A percentile compares a stretch with the other conserved stretches of the same genome.
phyloP scores from a whole-genome alignment of 495 filamentous ascomycete genomes.

The Penicillium waksmanii region DNA sequence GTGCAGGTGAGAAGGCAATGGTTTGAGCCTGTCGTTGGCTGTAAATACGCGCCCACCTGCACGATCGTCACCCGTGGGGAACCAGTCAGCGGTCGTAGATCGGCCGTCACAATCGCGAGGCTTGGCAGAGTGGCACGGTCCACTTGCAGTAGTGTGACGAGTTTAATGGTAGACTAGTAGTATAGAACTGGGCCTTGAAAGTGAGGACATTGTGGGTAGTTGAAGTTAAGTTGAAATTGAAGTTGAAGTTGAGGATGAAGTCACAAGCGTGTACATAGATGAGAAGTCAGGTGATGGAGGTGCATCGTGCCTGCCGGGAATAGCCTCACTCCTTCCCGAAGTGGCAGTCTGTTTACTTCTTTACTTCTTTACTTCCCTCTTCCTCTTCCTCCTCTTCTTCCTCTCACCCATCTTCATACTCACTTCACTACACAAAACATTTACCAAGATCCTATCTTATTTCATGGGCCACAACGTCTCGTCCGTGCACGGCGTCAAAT shows the following conservation, averaged over 20 bases:
- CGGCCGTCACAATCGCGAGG: not conserved
- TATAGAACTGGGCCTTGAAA: not conserved
- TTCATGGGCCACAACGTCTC: slow-evolving; percentile 42
- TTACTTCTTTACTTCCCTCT: not conserved
- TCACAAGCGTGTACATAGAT: too few relatives aligned
- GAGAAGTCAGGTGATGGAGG: too few relatives aligned
- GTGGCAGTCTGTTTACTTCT: not conserved
- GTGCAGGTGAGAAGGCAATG: slow-evolving; percentile 18
- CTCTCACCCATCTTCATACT: not conserved
- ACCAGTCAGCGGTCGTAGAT: slow-evolving; percentile 25
- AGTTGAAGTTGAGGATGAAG: not conserved
- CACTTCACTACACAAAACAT: not conserved
- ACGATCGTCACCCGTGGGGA: slow-evolving; percentile 28
- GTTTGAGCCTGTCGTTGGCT: slow-evolving; percentile 35
- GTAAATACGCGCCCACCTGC: slow-evolving; percentile 40
- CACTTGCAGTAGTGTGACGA: slow-evolving; percentile 3
- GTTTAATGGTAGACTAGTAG: not conserved
- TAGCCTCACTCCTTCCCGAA: too few relatives aligned
- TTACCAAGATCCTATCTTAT: not conserved
- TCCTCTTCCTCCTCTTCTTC: not conserved
- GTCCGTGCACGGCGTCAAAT: slow-evolving; percentile 37
- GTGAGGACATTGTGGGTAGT: not conserved
- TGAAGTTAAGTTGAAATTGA: not conserved
- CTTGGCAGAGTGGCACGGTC: slow-evolving; percentile 1
- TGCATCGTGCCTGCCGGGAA: too few relatives aligned